Evolutionary conservation across 1,139 yeast genomes (phyloP).

Genomic region (Geotrichum bryndzae): DNA sequence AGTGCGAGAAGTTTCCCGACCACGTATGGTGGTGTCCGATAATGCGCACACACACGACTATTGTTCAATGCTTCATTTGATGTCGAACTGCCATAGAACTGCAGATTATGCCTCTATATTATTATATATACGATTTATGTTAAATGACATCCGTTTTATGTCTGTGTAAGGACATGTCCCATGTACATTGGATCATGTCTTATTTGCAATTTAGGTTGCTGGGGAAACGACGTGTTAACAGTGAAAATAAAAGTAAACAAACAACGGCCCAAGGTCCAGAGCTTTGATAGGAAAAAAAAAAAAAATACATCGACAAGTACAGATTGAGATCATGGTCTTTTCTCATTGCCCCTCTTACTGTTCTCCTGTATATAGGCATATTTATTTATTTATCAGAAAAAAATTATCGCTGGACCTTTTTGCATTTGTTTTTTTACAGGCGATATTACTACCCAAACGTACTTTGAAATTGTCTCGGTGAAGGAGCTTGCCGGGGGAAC

Average conservation of each 20-base stretch:
- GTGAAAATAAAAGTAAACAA: not conserved
- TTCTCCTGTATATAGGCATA: too few relatives aligned
- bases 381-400: too few relatives aligned
- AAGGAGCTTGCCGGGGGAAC: not conserved
- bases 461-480: too few relatives aligned
- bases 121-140: not conserved
- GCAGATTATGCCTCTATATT: not conserved
- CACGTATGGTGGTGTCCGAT: not conserved
- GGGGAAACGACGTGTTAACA: not conserved
- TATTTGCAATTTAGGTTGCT: not conserved
- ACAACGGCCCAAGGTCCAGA: not conserved
- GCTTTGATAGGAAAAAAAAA: not conserved
- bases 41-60: not conserved
- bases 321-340: not conserved
- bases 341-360: too few relatives aligned
- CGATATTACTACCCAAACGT: too few relatives aligned
- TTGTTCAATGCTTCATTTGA: not conserved
- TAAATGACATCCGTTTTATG: not conserved
- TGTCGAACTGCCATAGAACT: not conserved
- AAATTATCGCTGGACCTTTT: too few relatives aligned
- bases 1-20: conserved; percentile 21
- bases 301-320: not conserved
- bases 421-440: too few relatives aligned
- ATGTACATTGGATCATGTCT: not conserved
- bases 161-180: not conserved